Evolutionary conservation across 768 basidiomycete species (phyloP).

Genomic region (Filobasidium wieringae): DNA sequence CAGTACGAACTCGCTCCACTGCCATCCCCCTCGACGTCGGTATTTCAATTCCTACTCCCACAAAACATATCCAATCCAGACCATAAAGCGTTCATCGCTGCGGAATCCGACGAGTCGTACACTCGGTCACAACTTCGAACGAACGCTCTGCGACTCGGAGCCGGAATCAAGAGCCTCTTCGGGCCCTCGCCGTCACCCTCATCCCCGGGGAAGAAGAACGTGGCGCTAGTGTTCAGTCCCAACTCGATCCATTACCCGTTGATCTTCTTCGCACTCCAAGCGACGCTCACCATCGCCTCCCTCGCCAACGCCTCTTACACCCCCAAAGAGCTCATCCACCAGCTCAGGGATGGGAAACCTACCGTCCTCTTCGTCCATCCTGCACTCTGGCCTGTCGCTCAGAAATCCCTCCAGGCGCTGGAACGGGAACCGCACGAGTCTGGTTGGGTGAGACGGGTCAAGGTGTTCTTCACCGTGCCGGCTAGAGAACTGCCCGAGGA

Average conservation of each 20-base stretch:
- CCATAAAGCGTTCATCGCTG: constrained; percentile 55
- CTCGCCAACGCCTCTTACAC: constrained; percentile 66
- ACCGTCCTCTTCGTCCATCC: constrained; percentile 55
- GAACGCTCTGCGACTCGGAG: constrained; percentile 49
- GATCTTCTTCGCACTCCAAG: constrained; percentile 42
- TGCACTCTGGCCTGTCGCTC: constrained; percentile 36
- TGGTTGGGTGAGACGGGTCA: constrained; percentile 42
- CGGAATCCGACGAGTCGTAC: constrained; percentile 48
- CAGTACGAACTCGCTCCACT: background rate
- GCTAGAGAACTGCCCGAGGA: constrained; percentile 38
- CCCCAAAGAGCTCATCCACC: constrained; percentile 55
- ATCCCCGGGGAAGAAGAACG: constrained; percentile 44
- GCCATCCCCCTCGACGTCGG: background rate
- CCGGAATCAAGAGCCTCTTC: constrained; percentile 45
- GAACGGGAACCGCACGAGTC: constrained; percentile 26
- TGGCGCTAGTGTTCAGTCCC: constrained; percentile 50
- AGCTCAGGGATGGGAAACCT: constrained; percentile 58
- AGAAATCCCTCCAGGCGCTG: constrained; percentile 27
- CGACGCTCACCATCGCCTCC: constrained; percentile 58
- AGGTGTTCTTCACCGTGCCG: constrained; percentile 48
- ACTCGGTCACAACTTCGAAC: constrained; percentile 49
- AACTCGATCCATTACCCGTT: constrained; percentile 55
- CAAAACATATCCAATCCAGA: background rate
- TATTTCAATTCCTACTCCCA: constrained; percentile 3
- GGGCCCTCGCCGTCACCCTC: background rate